Evolutionary conservation across 192 early-diverging fungal species (phyloP).

Genomic region (Coemansia javaensis): DNA sequence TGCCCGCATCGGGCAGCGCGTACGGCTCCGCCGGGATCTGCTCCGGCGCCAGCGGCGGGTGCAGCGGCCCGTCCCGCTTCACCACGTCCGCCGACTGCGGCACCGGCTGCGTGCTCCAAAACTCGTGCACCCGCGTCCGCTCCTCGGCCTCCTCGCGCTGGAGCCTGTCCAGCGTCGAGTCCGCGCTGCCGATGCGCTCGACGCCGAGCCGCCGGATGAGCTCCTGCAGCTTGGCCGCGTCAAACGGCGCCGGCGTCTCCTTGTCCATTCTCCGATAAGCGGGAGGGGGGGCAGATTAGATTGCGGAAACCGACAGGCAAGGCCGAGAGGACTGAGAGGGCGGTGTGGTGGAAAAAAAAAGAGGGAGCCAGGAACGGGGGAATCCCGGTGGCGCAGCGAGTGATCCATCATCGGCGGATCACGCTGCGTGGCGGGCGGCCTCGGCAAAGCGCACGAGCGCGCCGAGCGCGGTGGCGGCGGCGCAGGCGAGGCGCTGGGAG

Average conservation of each 20-base stretch:
- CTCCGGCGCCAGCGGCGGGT: constrained; percentile 64
- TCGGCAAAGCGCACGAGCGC: constrained; percentile 24
- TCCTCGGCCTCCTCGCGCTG: constrained; percentile 39
- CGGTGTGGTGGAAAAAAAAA: no score
- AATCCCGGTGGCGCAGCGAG: background rate
- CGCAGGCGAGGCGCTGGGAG: constrained; percentile 16
- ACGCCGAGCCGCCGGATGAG: constrained; percentile 29
- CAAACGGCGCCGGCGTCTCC: constrained; percentile 4
- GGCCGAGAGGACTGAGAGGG: no score
- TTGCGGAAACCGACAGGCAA: no score
- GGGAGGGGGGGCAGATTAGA: no score
- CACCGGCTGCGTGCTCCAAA: constrained; percentile 98
- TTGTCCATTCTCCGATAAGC: constrained; percentile 1
- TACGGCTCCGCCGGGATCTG: constrained; percentile 80
- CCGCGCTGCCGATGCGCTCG: constrained; percentile 11
- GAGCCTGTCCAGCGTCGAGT: constrained; percentile 16
- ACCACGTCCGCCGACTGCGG: constrained; percentile 72
- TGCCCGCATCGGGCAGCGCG: constrained; percentile 68
- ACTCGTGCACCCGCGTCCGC: constrained; percentile 60
- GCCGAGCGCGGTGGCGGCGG: constrained; percentile 21
- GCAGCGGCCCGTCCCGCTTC: constrained; percentile 73
- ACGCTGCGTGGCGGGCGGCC: background rate
- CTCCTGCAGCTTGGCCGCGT: constrained; percentile 25
- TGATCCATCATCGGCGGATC: background rate
- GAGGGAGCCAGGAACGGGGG: no score